Evolutionary conservation across 1,139 yeast species (phyloP), one percentile per base, ranked within the genome.

Genomic region (Pichia sp.): DNA sequence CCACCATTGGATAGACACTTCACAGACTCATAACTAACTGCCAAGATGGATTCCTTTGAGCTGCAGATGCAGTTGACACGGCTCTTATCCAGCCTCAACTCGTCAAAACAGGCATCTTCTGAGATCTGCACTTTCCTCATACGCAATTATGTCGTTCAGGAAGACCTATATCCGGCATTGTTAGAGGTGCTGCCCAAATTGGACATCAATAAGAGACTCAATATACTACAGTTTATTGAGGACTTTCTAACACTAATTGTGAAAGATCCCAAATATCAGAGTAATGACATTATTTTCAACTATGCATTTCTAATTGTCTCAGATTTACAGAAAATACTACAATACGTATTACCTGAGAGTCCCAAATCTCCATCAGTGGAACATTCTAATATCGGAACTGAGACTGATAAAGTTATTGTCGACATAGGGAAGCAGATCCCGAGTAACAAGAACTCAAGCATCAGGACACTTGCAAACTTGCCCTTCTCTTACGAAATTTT

Each of bases 21-120:
- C n/a, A n/a, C n/a, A n/a, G n/a, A n/a, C n/a, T n/a, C n/a, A n/a
- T n/a, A n/a, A n/a, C n/a, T n/a, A n/a, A n/a, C n/a, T n/a, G n/a
- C 11, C 11, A n/a, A 7, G 17, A 81, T 83, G 91, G 94, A 83
- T 52, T 76, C 91, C 2, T 81, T 83, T 56, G 93, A 81, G 53
- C 83, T 86, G 3, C 72, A 86, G 40, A 63, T 82, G 32, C 79
- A 77, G 55, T 78, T 86, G 49, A 63, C 72, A 13, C 82, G 76
- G 51, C 67, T 74, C 31, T 65, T 86, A 27, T 66, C 74, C 43
- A 55, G 64, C 6, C 63, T 86, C 33, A 77, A 74, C 33, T 87
- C 94, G 0, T 72, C 87, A 3, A 63, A 70, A 12, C 72, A 70
- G 40, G 67, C 70, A 20, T 66, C 81, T 17, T 63, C 65, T 15